These are phyloP conservation scores for Tulasnella sp. DNA, from an alignment of 768 basidiomycete species.

Conservation along the genomic window DNA sequence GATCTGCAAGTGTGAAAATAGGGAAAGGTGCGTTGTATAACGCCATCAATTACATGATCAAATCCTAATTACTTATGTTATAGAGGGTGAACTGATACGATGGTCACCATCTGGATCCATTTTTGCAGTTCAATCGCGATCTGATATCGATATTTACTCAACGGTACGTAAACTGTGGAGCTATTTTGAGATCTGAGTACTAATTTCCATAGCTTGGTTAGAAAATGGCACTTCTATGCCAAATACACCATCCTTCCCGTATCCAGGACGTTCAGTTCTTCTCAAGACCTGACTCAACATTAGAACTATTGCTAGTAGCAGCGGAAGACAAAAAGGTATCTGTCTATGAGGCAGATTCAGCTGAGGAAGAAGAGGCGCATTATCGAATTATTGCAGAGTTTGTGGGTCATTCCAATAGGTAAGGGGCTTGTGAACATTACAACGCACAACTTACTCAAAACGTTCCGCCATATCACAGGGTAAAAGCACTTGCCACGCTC, in stretches of 20 bases:
- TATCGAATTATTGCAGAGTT: conserved; percentile 49
- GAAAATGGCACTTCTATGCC: conserved; percentile 68
- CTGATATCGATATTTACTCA: conserved; percentile 68
- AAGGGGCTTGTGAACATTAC: too few species aligned
- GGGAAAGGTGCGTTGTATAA: conserved; percentile 52
- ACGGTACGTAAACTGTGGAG: conserved; percentile 38
- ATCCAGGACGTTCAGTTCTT: conserved; percentile 77
- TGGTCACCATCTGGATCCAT: conserved; percentile 69
- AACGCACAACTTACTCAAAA: too few species aligned
- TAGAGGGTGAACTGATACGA: conserved; percentile 85
- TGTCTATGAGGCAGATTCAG: conserved; percentile 40
- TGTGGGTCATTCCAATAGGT: conserved; percentile 82
- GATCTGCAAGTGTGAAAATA: conserved; percentile 75
- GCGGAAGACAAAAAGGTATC: conserved; percentile 86
- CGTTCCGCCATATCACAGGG: too few species aligned
- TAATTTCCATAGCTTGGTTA: conserved; percentile 25
- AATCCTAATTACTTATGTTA: background rate
- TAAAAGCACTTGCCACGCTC: conserved; percentile 67
- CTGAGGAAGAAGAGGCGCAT: conserved; percentile 15
- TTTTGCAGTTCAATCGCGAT: conserved; percentile 68
- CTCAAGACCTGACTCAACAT: conserved; percentile 38
- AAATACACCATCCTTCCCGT: conserved; percentile 63
- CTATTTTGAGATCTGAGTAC: background rate
- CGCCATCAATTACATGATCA: background rate
- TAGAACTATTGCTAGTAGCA: conserved; percentile 68